Base-by-base conservation (phyloP, 306 rosid genomes). In the Myrica gale region DNA sequence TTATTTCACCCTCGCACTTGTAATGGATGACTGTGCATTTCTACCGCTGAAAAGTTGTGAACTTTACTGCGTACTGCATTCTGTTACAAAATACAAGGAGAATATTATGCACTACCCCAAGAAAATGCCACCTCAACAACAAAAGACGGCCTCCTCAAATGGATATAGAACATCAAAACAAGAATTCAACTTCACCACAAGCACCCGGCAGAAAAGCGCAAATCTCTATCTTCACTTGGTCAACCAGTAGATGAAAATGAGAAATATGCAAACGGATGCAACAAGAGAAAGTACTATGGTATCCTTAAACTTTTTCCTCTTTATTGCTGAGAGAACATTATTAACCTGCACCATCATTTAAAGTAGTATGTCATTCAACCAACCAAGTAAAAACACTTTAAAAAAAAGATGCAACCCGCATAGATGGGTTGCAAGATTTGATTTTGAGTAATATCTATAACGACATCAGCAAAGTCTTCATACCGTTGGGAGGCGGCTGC, bases 401-500 rank as follows among this genome's bases (percentile, higher is more conserved):
- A 60, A n/a, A 9, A 4, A 21, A 60, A n/a, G n/a, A 15, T 15
- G 16, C 7, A 19, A 26, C 41, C 67, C 16, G 37, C 10, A 43
- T 26, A 32, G 5, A 39, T 3, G 23, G 8, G 69, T 42, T 65
- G 12, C 21, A 41, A 16, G 26, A 42, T 41, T 63, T 41, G 3
- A 16, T 65, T 41, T 65, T n/a, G 17, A 58, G 47, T 63, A 71
- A 71, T n/a, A 58, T 37, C 68, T 57, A 81, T 39, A 50, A 46
- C 61, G 46, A 60, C 6, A 58, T 60, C 39, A 51, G 42, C 55
- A 68, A 74, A 82, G 60, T 75, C 61, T 66, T 16, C 84, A 78
- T 92, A 96, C 98, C 82, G 93, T 83, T 15, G 99, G 99, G 37
- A 96, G 97, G 68, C 99, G 98, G 82, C 98, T 88, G 88, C 96